Evolutionary conservation across 176 grass and related monocot genomes (phyloP), one percentile per base, ranked within the genome.

Genomic region (Alloteropsis semialata): DNA sequence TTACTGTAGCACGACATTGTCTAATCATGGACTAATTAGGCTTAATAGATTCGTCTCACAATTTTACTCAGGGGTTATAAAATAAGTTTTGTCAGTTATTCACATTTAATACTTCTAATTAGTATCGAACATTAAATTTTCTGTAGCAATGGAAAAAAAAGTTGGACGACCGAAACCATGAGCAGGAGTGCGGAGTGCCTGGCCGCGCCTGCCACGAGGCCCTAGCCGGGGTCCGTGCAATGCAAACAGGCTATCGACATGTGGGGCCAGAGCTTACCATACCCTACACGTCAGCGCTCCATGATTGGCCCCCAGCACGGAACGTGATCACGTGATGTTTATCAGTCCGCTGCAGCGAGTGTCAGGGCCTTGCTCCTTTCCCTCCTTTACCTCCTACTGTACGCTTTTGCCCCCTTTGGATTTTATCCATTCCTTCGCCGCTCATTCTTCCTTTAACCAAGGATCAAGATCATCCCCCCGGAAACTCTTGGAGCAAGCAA

Each of bases 231-330:
- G 46, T 49, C 51, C 2, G 29, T 50, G 54, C 3, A 24, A 10
- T 1, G n/a, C 42, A 14, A 38, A 38, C 86, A 32, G 2, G 33
- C 10, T 16, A 55, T 64, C 63, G 63, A 70, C 33, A 39, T 30
- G 77, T 46, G 29, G 78, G 82, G 1, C 3, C 24, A 10, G 0
- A 0, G 0, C 7, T 18, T 6, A 3, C 8, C 3, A 0, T 71
- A 0, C 18, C 72, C 83, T 78, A 82, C 78, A 63, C 53, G 78
- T 82, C 82, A 85, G 72, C 10, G 0, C 55, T 65, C 71, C 21
- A 81, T 85, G 83, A 85, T 85, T 85, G 72, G 54, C 22, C 63
- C 63, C 77, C 82, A 85, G 55, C 88, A 89, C 28, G 55, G 64
- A 89, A 69, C 72, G 82, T 77, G 82, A 55, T 24, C 80, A 77